These are phyloP conservation scores for Platanthera zijinensis DNA, from an alignment of 106 monocot genomes.

Conservation along the genomic window DNA sequence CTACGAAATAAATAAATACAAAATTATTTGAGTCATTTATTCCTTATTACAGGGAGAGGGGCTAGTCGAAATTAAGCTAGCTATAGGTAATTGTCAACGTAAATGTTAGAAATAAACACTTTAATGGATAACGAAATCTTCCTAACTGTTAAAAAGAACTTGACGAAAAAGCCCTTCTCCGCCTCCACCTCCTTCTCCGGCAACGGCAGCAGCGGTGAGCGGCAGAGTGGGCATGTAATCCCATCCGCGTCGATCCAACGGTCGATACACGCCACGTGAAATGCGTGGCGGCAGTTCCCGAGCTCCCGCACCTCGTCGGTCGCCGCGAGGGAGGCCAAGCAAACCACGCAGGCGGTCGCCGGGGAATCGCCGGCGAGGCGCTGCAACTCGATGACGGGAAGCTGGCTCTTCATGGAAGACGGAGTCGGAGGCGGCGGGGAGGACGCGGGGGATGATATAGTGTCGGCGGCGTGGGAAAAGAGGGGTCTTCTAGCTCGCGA, in stretches of 20 bases:
- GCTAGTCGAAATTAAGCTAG: no score
- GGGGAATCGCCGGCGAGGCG: neutral
- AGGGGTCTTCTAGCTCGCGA: neutral
- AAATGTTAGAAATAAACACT: neutral
- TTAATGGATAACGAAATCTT: neutral
- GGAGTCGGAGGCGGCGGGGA: neutral
- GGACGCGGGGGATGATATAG: neutral
- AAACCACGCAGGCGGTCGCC: conserved; percentile 11
- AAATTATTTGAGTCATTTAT: no score
- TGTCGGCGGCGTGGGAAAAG: neutral
- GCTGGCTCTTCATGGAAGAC: conserved; percentile 1
- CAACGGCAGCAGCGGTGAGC: neutral
- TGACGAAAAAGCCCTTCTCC: neutral
- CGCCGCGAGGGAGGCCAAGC: conserved; percentile 11
- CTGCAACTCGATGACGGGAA: conserved; percentile 12
- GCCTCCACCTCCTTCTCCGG: neutral
- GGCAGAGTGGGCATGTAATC: conserved; percentile 21
- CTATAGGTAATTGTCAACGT: neutral
- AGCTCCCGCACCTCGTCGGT: conserved; percentile 26
- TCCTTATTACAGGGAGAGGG: no score
- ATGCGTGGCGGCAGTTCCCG: conserved; percentile 27
- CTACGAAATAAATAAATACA: no score
- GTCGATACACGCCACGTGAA: conserved; percentile 26
- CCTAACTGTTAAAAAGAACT: neutral
- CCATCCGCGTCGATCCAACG: conserved; percentile 28